Evolutionary conservation across 2,329 filamentous ascomycete genomes (phyloP).

Genomic region (Boeremia lycopersici): DNA sequence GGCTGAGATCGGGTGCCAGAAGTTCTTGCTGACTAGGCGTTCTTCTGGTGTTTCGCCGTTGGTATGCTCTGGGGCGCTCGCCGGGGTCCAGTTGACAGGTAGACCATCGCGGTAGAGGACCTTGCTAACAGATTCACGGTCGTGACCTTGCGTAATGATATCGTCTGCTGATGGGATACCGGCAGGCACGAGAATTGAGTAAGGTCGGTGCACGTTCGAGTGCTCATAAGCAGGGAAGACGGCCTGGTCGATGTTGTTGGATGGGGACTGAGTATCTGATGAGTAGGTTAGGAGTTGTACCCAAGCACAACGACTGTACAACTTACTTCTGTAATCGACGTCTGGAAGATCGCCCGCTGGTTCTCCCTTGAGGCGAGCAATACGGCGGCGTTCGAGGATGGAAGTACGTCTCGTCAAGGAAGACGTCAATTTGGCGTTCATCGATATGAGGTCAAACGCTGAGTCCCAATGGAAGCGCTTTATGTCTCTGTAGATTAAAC

Average conservation of each 20-base stretch:
- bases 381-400: constrained; percentile 38
- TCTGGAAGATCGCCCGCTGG: constrained; percentile 25
- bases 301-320: neutral
- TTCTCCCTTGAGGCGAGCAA: constrained; percentile 39
- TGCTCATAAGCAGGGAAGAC: constrained; percentile 34
- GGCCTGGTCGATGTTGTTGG: constrained; percentile 36
- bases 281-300: constrained; percentile 10
- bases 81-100: neutral
- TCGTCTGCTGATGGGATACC: constrained; percentile 16
- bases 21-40: neutral
- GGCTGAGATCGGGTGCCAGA: constrained; percentile 8
- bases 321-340: constrained; percentile 29
- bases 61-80: neutral
- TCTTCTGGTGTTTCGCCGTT: neutral
- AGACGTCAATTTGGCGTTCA: constrained; percentile 31
- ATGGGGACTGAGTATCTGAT: constrained; percentile 28
- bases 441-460: constrained; percentile 29
- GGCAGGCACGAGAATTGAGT: constrained; percentile 22
- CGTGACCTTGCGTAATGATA: constrained; percentile 12
- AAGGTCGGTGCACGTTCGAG: constrained; percentile 2
- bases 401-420: constrained; percentile 43
- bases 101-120: constrained; percentile 21
- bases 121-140: constrained; percentile 16
- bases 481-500: constrained; percentile 35
- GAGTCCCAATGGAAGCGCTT: constrained; percentile 38